These are phyloP conservation scores for Suillus spraguei DNA, from an alignment of 768 basidiomycete species.

Conservation along the genomic window DNA sequence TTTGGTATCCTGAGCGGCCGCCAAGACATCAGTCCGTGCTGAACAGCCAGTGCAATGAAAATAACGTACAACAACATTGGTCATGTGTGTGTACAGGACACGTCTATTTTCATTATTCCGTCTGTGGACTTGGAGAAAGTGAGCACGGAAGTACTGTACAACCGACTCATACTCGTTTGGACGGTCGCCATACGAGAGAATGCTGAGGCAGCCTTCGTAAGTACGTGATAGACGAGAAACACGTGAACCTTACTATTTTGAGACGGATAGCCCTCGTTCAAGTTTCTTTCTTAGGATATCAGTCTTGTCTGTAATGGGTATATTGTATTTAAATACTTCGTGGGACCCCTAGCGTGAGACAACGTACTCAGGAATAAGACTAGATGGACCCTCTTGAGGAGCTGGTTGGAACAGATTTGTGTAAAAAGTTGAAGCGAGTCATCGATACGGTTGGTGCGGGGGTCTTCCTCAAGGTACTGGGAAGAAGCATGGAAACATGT, in stretches of 20 bases:
- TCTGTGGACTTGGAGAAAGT: slow-evolving; percentile 80
- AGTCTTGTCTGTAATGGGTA: slow-evolving; percentile 59
- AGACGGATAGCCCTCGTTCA: slow-evolving; percentile 66
- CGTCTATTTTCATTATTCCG: slow-evolving; percentile 79
- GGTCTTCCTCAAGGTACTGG: slow-evolving; percentile 87
- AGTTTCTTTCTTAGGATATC: slow-evolving; percentile 77
- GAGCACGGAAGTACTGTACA: slow-evolving; percentile 84
- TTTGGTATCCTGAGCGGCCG: slow-evolving; percentile 65
- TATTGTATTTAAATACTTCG: neutral
- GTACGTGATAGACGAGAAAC: slow-evolving; percentile 15
- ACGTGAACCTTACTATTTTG: slow-evolving; percentile 63
- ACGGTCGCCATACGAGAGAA: slow-evolving; percentile 80
- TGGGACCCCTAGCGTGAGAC: neutral
- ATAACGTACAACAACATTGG: slow-evolving; percentile 69
- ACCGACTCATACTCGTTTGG: slow-evolving; percentile 82
- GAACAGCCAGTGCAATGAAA: neutral
- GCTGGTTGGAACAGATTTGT: slow-evolving; percentile 78
- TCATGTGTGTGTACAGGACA: slow-evolving; percentile 81
- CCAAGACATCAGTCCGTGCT: slow-evolving; percentile 11
- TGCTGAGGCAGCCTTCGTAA: slow-evolving; percentile 43
- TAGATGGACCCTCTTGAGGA: slow-evolving; percentile 70
- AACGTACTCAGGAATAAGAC: slow-evolving; percentile 60
- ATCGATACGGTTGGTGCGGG: slow-evolving; percentile 81
- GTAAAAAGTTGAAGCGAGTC: slow-evolving; percentile 90
- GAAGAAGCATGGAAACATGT: slow-evolving; percentile 1